These are phyloP conservation scores for Candida parachauliodes DNA, from an alignment of 805 yeast genomes.

Conservation along the genomic window DNA sequence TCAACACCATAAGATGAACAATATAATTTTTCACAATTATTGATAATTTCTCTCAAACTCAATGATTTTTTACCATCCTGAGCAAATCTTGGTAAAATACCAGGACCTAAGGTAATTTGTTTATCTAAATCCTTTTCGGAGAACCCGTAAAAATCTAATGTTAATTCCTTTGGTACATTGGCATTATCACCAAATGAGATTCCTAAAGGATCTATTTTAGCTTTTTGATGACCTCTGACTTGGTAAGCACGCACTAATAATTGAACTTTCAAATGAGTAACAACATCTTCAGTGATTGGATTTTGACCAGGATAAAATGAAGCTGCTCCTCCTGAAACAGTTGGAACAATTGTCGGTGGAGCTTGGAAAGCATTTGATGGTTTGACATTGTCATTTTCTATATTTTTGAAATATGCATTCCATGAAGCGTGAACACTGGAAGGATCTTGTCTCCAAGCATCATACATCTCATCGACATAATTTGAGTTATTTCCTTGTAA, in stretches of 20 bases:
- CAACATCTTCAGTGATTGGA: constrained; percentile 57
- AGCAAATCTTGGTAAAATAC: constrained; percentile 91
- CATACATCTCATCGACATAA: constrained; percentile 97
- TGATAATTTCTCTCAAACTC: constrained; percentile 76
- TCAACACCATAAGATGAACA: constrained; percentile 90
- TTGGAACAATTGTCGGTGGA: constrained; percentile 87
- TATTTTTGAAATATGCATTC: constrained; percentile 94
- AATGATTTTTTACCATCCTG: constrained; percentile 57
- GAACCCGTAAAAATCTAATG: constrained; percentile 90
- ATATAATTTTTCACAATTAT: constrained; percentile 76
- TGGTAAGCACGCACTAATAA: constrained; percentile 96
- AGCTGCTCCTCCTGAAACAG: constrained; percentile 74
- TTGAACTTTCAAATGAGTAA: constrained; percentile 91
- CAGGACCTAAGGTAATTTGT: constrained; percentile 91
- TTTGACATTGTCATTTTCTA: constrained; percentile 67
- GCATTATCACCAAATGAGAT: constrained; percentile 76
- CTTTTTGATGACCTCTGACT: constrained; percentile 96
- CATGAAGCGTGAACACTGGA: constrained; percentile 89
- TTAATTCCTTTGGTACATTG: constrained; percentile 73
- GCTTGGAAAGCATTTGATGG: constrained; percentile 78
- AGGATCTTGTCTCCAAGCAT: constrained; percentile 91
- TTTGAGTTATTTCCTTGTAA: constrained; percentile 80
- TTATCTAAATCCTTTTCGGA: constrained; percentile 79
- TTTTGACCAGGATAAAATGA: constrained; percentile 55
- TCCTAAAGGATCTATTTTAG: constrained; percentile 92